Base-by-base conservation (phyloP, 2,329 filamentous ascomycete genomes). In the Xylaria sp. region DNA sequence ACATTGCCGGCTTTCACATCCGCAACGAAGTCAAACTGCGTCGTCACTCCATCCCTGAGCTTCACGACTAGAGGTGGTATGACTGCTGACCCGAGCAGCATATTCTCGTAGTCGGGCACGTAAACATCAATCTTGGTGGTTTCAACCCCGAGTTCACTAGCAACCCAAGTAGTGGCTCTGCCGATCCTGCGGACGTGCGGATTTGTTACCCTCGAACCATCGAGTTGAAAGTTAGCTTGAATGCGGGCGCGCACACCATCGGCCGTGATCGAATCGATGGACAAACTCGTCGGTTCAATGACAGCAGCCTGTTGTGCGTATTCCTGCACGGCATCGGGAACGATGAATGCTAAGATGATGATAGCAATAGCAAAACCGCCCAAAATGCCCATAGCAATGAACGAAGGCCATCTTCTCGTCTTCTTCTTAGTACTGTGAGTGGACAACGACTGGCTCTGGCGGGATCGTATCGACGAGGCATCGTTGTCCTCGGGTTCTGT, bases 241-340 rank as follows among this genome's bases (percentile, higher is more conserved):
- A 99, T 80, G 63, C 91, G 86, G 37, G 91, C 89, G 62, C 83
- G 84, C 7, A 97, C 83, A 10, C 94, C 93, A 60, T 87, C 81
- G 6, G 84, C 71, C 0, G 91, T 97, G 65, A 97, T 89, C 1
- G 89, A 91, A 69, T 94, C 89, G 61, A 99, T 86, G 1, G 92
- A 91, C 18, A 99, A 76, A 66, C 87, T 89, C 4, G 88, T 92
- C 1, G 94, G 91, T 70, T 92, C 85, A 65, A 99, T 83, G 16
- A 93, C 85, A 23, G 88, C 81, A 2, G 92, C 91, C 73, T 92
- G 81, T 74, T 93, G 88, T 53, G 89, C 90, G 74, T 99, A 99
- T 71, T 91, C 83, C 74, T 96, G 86, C 9, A 96, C 84, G 6
- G 88, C 84, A 13, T 88, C 86, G 1, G 93, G 92, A 0, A 89